These are phyloP conservation scores for Cystoderma amianthinum DNA, from an alignment of 768 basidiomycete species.

Conservation along the genomic window DNA sequence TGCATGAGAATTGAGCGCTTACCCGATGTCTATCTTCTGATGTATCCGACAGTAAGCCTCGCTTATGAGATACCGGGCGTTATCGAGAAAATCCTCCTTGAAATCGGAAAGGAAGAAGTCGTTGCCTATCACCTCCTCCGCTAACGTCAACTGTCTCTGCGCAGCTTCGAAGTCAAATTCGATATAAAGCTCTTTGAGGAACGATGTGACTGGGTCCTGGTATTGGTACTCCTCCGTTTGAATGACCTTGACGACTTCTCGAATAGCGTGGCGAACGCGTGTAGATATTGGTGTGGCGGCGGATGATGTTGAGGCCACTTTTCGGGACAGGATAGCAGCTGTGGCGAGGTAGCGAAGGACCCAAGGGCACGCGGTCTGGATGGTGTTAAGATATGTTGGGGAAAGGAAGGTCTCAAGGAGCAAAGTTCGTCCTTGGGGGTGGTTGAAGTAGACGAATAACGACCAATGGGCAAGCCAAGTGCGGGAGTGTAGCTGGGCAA, in stretches of 20 bases:
- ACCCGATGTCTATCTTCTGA: slow-evolving; percentile 86
- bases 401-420: slow-evolving; percentile 96
- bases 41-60: slow-evolving; percentile 99
- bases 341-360: slow-evolving; percentile 90
- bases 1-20: slow-evolving; percentile 11
- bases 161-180: slow-evolving; percentile 97
- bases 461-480: slow-evolving; percentile 98
- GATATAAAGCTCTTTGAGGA: slow-evolving; percentile 89
- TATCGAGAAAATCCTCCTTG: slow-evolving; percentile 92
- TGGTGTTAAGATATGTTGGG: slow-evolving; percentile 96
- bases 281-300: slow-evolving; percentile 49
- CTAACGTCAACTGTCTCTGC: slow-evolving; percentile 70
- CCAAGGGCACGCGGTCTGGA: slow-evolving; percentile 94
- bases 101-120: slow-evolving; percentile 94
- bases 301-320: too few relatives aligned
- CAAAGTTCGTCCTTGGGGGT: slow-evolving; percentile 82
- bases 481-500: slow-evolving; percentile 86
- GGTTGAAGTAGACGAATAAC: slow-evolving; percentile 97
- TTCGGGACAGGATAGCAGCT: slow-evolving; percentile 88
- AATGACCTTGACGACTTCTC: slow-evolving; percentile 89
- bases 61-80: slow-evolving; percentile 91
- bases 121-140: slow-evolving; percentile 77
- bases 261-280: slow-evolving; percentile 81
- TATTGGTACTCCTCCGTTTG: slow-evolving; percentile 97
- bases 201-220: slow-evolving; percentile 86